These are phyloP conservation scores for Hawksworthiomyces lignivorus DNA, from an alignment of 2,329 filamentous ascomycete genomes.

Conservation along the genomic window DNA sequence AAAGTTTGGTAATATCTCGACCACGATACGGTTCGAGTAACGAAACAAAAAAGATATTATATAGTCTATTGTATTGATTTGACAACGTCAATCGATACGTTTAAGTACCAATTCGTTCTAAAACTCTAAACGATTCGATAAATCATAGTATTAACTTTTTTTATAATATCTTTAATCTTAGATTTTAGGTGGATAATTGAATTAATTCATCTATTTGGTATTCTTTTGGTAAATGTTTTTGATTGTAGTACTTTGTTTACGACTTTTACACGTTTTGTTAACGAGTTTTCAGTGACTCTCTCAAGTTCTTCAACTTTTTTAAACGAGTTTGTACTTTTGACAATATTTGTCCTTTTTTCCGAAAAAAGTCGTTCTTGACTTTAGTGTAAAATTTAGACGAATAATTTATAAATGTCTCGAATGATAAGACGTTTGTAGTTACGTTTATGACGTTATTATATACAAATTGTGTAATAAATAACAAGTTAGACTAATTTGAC, in stretches of 20 bases:
- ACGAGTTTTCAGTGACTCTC: neutral
- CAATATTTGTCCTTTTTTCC: neutral
- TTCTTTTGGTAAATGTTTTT: neutral
- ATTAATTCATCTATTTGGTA: neutral
- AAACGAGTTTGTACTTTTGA: neutral
- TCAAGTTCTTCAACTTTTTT: neutral
- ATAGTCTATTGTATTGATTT: neutral
- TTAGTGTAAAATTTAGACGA: neutral
- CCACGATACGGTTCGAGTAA: too few species aligned
- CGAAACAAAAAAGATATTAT: neutral
- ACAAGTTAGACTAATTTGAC: constrained; percentile 6
- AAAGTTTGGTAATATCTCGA: too few species aligned
- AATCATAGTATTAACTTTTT: neutral
- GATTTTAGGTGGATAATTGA: neutral
- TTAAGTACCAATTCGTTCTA: too few species aligned
- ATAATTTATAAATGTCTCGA: neutral
- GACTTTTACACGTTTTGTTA: neutral
- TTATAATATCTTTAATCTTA: neutral
- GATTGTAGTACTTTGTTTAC: neutral
- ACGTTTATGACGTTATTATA: neutral
- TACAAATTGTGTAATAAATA: constrained; percentile 7
- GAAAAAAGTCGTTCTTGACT: neutral
- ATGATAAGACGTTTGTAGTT: neutral
- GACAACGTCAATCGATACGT: too few species aligned
- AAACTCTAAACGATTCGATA: too few species aligned